Evolutionary conservation across 352 stramenopile species (phyloP).

Genomic region (Pythium phragmitis): DNA sequence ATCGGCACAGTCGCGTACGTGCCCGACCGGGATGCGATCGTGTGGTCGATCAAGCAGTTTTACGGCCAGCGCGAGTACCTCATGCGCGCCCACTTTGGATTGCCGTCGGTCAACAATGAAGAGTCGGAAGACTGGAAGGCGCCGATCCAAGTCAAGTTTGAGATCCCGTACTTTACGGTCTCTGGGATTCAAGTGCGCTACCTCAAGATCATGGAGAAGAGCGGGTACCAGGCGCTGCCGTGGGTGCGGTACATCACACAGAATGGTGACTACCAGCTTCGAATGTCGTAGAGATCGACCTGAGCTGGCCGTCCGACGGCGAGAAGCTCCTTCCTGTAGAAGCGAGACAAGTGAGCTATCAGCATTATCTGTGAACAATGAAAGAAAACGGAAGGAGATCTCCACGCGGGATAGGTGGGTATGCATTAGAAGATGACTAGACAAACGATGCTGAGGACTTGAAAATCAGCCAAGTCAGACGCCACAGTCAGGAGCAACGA

Average conservation of each 20-base stretch:
- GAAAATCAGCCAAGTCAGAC: neutral
- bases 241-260: conserved; percentile 99
- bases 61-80: conserved; percentile 97
- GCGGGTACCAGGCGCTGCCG: conserved; percentile 98
- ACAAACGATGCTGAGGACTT: neutral
- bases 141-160: conserved; percentile 96
- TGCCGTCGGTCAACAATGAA: conserved; percentile 94
- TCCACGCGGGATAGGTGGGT: neutral
- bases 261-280: conserved; percentile 98
- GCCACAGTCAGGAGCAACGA: too few relatives aligned
- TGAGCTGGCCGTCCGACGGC: neutral
- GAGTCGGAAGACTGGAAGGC: conserved; percentile 89
- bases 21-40: conserved; percentile 97
- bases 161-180: conserved; percentile 95
- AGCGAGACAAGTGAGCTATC: neutral
- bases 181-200: conserved; percentile 99
- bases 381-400: neutral
- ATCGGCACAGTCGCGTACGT: conserved; percentile 98
- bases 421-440: neutral
- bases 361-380: neutral
- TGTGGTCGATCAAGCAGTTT: conserved; percentile 99
- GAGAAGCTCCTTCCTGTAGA: neutral
- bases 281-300: conserved; percentile 93
- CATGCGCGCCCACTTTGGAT: conserved; percentile 99
- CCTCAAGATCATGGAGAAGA: conserved; percentile 99